Evolutionary conservation across 768 basidiomycete genomes (phyloP), one percentile per base, ranked within the genome.

Genomic region (Agrocybe praecox): DNA sequence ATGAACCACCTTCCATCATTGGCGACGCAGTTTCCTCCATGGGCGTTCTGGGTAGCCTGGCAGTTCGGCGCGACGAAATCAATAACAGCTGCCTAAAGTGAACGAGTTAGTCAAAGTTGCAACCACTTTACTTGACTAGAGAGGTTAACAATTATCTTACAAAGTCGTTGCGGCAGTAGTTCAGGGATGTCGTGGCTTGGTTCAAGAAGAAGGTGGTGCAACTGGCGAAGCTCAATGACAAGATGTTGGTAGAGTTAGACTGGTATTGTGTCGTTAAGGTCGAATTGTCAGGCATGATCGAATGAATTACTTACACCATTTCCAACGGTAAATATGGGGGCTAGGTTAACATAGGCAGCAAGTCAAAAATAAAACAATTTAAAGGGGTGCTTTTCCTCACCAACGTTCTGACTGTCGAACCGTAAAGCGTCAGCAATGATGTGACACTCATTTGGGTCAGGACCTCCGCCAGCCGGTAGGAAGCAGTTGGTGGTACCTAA

Each of bases 161-260:
- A 73, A 75, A 82, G 61, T 80, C 76, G 11, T 66, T 73, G 36
- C 79, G 74, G 62, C 80, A 81, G 63, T 79, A 83, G 18, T 66
- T 65, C 32, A 80, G 61, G 18, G 67, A 55, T 21, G 52, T 66
- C 55, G 64, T 56, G 46, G 75, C 76, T 62, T 81, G 81, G 63
- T 82, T 80, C 49, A 78, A 66, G 66, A 82, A 77, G 72, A 80
- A 81, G 10, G 77, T 71, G 51, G 70, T 62, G 67, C 80, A 82
- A 57, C 66, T 73, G 11, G 63, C 32, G 63, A 73, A 82, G 22
- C 69, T 62, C 74, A 82, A 21, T 7, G 62, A 72, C 14, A 69
- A 62, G 45, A 55, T 45, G 77, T 65, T 44, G 70, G n/a, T n/a
- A n/a, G n/a, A n/a, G n/a, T n/a, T n/a, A n/a, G n/a, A n/a, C n/a